Percentiles rank a stretch among this genome's conserved stretches.
Conservation (phyloP, 768 basidiomycete genomes). For the Pisolithus sp. region DNA sequence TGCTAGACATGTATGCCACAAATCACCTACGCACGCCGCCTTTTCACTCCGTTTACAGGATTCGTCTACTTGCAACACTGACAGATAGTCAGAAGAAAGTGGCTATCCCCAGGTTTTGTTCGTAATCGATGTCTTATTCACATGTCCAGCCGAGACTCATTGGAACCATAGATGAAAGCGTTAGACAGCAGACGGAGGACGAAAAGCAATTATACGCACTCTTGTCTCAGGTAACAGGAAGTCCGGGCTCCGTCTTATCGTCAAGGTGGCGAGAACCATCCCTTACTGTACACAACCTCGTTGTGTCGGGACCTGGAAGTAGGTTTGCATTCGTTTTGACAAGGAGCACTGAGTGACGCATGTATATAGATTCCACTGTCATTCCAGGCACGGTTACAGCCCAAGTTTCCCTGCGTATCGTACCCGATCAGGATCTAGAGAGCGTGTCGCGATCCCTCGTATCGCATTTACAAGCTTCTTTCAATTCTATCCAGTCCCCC, state of each 20-base stretch:
- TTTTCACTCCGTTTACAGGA: conserved; percentile 36
- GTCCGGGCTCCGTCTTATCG: conserved; percentile 60
- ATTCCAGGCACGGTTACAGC: conserved; percentile 84
- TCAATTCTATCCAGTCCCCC: conserved; percentile 53
- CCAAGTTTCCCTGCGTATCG: conserved; percentile 84
- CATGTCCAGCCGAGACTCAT: not conserved
- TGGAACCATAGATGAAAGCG: conserved; percentile 55
- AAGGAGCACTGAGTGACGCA: not conserved
- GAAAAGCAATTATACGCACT: conserved; percentile 66
- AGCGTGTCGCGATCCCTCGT: conserved; percentile 58
- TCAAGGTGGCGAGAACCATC: conserved; percentile 89
- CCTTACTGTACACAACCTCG: conserved; percentile 80
- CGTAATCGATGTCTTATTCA: conserved; percentile 24
- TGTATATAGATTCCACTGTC: conserved; percentile 64
- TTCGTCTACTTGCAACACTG: conserved; percentile 70
- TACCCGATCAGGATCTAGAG: conserved; percentile 85
- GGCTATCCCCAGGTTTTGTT: conserved; percentile 78
- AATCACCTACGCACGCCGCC: not conserved
- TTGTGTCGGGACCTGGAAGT: conserved; percentile 80
- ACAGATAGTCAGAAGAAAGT: conserved; percentile 53
- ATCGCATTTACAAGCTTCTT: conserved; percentile 51
- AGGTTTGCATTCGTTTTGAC: conserved; percentile 13
- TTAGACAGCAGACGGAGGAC: conserved; percentile 58
- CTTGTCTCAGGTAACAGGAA: conserved; percentile 62
- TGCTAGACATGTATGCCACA: conserved; percentile 76